A percentile compares a stretch with the other conserved stretches of the same genome.
Evolutionary conservation across 345 rosid genomes (phyloP).

Genomic region (Populus nigra): DNA sequence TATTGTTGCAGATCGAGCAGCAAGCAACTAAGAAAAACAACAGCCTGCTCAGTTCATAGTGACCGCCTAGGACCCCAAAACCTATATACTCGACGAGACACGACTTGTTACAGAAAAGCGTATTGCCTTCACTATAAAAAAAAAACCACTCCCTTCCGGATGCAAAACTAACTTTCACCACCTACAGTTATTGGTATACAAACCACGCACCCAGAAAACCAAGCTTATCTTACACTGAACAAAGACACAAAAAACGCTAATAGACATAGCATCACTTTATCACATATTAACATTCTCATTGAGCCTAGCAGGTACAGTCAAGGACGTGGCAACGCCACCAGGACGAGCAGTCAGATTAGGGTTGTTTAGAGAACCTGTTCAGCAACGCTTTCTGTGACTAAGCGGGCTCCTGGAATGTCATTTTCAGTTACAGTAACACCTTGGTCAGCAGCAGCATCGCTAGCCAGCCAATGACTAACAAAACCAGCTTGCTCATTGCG

Average conservation of each 20-base stretch:
- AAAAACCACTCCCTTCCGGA: neutral
- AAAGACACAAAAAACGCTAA: neutral
- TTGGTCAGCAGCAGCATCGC: constrained; percentile 32
- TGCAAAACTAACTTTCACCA: neutral
- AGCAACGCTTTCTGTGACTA: constrained; percentile 56
- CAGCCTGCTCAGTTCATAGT: neutral
- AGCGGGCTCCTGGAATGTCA: constrained; percentile 45
- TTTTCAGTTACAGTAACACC: constrained; percentile 63
- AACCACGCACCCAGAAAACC: neutral
- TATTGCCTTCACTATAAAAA: neutral
- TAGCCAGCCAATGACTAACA: constrained; percentile 41
- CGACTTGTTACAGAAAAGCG: neutral
- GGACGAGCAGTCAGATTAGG: constrained; percentile 46
- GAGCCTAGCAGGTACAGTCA: constrained; percentile 67
- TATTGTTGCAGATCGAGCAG: too few species aligned
- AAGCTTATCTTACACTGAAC: too few species aligned
- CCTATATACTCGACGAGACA: neutral
- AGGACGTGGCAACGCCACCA: constrained; percentile 63
- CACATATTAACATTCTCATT: constrained; percentile 34
- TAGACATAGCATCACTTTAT: neutral
- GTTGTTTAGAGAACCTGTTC: constrained; percentile 64
- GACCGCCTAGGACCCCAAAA: neutral
- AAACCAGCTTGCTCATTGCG: constrained; percentile 49
- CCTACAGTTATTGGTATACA: too few species aligned
- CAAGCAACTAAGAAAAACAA: neutral